Conservation (phyloP, 2,329 filamentous ascomycete species). For the Truncatella angustata region DNA sequence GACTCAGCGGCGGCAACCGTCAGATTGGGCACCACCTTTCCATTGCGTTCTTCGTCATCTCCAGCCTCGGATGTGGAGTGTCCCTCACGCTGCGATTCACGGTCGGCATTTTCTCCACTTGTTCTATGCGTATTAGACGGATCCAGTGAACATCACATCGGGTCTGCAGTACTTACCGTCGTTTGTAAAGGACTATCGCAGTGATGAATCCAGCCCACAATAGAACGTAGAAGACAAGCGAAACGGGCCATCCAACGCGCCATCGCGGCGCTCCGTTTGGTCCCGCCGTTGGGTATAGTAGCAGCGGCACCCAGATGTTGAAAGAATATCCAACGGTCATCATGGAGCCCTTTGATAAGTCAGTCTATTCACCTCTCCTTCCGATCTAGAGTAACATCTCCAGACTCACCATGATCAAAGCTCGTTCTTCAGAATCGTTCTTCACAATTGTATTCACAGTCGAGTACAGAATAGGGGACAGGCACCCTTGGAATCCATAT, state of each 20-base stretch:
- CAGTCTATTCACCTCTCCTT: too few relatives aligned
- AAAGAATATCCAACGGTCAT: slow-evolving; percentile 46
- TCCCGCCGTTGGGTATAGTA: slow-evolving; percentile 40
- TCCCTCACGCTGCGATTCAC: not conserved
- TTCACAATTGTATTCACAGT: slow-evolving; percentile 41
- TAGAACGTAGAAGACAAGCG: slow-evolving; percentile 42
- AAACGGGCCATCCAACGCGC: slow-evolving; percentile 47
- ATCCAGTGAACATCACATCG: not conserved
- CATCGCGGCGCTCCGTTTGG: slow-evolving; percentile 42
- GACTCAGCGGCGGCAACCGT: not conserved
- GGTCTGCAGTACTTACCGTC: slow-evolving; percentile 16
- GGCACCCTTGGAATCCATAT: slow-evolving; percentile 35
- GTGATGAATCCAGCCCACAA: slow-evolving; percentile 40
- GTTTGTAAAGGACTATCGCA: slow-evolving; percentile 33
- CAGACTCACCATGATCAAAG: slow-evolving; percentile 31
- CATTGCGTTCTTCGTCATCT: not conserved
- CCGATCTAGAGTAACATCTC: too few relatives aligned
- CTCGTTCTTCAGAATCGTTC: slow-evolving; percentile 37
- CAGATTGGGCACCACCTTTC: not conserved
- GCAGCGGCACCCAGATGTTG: slow-evolving; percentile 42
- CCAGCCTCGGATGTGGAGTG: not conserved
- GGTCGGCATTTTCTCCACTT: not conserved
- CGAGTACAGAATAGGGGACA: slow-evolving; percentile 41
- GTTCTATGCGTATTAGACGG: not conserved
- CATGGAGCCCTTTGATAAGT: slow-evolving; percentile 37